These are phyloP conservation scores for Handroanthus guayacan DNA, from an alignment of 257 asterid species.

Conservation along the genomic window DNA sequence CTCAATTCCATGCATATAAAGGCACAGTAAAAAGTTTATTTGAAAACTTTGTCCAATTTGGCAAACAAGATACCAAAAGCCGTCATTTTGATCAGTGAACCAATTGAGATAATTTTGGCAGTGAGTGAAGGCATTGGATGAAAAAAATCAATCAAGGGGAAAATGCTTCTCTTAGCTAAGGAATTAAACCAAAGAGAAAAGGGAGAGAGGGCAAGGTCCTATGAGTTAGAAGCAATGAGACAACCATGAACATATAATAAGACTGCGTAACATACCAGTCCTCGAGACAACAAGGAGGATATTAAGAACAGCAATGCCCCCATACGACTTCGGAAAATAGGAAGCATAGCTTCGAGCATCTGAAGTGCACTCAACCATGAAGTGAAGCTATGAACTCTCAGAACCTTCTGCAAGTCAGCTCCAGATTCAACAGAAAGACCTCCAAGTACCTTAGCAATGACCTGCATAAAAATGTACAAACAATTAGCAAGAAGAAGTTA, in stretches of 20 bases:
- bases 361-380: constrained; percentile 58
- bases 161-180: constrained; percentile 21
- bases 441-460: constrained; percentile 70
- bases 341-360: constrained; percentile 79
- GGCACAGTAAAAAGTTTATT: background rate
- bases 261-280: constrained; percentile 65
- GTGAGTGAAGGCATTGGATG: background rate
- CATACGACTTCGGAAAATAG: constrained; percentile 86
- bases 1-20: constrained; percentile 5
- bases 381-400: constrained; percentile 66
- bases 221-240: background rate
- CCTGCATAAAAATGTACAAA: constrained; percentile 47
- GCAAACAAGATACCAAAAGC: background rate
- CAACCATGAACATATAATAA: constrained; percentile 7
- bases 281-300: constrained; percentile 93
- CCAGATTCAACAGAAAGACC: constrained; percentile 86
- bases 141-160: background rate
- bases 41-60: background rate
- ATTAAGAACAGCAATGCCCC: constrained; percentile 95
- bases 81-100: background rate
- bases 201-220: background rate
- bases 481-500: background rate
- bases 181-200: background rate
- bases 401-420: constrained; percentile 66
- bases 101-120: constrained; percentile 6